Evolutionary conservation across 768 basidiomycete genomes (phyloP).

Genomic region (Podaxis carcinomalis): DNA sequence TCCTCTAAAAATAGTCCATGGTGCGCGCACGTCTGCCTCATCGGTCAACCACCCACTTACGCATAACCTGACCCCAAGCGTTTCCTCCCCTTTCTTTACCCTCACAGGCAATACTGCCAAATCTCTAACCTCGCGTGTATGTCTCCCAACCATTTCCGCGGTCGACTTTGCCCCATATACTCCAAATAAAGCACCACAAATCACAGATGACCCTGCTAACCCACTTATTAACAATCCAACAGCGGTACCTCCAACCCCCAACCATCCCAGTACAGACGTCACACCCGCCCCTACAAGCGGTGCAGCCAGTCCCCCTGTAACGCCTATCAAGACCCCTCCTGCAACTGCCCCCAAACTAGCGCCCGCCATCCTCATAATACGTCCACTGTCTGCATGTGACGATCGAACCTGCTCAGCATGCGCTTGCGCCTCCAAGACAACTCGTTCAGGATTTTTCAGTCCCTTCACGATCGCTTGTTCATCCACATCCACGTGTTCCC

Average conservation of each 20-base stretch:
- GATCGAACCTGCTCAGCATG: constrained; percentile 34
- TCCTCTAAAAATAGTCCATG: constrained; percentile 47
- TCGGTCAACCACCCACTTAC: constrained; percentile 51
- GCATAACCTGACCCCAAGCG: constrained; percentile 48
- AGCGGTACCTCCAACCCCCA: constrained; percentile 51
- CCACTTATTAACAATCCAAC: constrained; percentile 48
- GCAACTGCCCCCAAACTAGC: constrained; percentile 49
- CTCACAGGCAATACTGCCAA: constrained; percentile 45
- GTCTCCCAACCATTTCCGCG: constrained; percentile 43
- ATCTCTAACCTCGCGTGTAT: constrained; percentile 50
- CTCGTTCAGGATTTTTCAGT: constrained; percentile 44
- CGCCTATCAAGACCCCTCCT: constrained; percentile 50
- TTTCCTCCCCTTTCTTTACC: constrained; percentile 31
- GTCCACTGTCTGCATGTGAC: constrained; percentile 37
- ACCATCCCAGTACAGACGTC: constrained; percentile 40
- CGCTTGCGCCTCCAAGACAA: constrained; percentile 38
- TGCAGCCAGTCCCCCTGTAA: constrained; percentile 58
- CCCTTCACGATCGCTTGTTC: constrained; percentile 41
- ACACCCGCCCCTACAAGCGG: constrained; percentile 55
- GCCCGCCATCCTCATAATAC: constrained; percentile 40
- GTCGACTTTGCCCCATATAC: constrained; percentile 49
- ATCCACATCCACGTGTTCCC: constrained; percentile 25
- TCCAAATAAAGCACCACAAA: constrained; percentile 57
- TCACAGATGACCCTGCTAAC: constrained; percentile 49
- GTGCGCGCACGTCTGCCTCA: constrained; percentile 41